phyloP scores from a whole-genome alignment of 2,329 filamentous ascomycete species.

The Pyricularia sp. region DNA sequence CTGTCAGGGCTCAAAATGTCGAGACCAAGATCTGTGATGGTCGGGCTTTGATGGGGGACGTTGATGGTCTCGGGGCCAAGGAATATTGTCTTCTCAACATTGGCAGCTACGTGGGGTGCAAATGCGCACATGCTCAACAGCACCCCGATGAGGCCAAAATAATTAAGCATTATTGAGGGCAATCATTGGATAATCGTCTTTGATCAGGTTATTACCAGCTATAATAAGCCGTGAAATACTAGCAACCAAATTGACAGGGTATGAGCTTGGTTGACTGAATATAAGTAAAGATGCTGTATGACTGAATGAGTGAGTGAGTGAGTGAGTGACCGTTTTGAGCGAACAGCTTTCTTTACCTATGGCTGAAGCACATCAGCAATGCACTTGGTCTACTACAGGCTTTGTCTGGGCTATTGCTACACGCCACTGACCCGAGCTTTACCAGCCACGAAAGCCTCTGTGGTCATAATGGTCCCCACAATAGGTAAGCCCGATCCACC shows the following conservation, averaged over 20 bases:
- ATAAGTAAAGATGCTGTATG: neutral
- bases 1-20: conserved; percentile 50
- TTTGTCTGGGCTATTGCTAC: neutral
- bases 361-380: neutral
- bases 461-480: neutral
- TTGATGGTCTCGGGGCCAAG: conserved; percentile 52
- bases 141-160: neutral
- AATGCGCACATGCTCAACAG: conserved; percentile 10
- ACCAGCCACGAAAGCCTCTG: neutral
- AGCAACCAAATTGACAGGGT: neutral
- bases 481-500: neutral
- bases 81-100: conserved; percentile 90
- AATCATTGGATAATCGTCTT: neutral
- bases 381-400: too few relatives aligned
- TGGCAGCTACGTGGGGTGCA: conserved; percentile 39
- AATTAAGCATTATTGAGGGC: neutral
- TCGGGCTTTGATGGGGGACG: conserved; percentile 45
- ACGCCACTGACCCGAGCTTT: neutral
- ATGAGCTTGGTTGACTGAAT: neutral
- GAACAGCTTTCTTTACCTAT: neutral
- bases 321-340: neutral
- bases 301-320: neutral
- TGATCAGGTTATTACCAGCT: neutral
- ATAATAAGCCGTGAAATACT: neutral
- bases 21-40: conserved; percentile 52